phyloP scores from a whole-genome alignment of 2,329 filamentous ascomycete genomes.

The Colletotrichum higginsianum region DNA sequence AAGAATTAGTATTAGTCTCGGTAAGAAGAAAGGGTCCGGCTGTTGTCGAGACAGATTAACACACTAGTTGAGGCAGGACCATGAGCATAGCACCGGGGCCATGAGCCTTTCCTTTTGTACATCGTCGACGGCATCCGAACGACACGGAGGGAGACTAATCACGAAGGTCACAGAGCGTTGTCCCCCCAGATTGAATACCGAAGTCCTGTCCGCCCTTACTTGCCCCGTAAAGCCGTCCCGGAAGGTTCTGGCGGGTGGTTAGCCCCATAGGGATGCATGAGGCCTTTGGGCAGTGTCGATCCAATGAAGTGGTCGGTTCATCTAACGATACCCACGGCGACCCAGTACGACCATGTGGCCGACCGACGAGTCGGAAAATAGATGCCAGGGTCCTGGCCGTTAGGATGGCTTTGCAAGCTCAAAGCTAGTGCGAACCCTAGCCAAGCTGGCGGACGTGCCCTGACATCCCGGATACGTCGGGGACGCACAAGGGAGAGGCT shows the following conservation, averaged over 20 bases:
- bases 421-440: slow-evolving; percentile 38
- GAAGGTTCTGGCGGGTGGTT: neutral
- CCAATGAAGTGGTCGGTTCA: slow-evolving; percentile 25
- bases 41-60: slow-evolving; percentile 10
- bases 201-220: neutral
- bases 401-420: slow-evolving; percentile 39
- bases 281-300: slow-evolving; percentile 14
- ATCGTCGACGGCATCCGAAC: slow-evolving; percentile 34
- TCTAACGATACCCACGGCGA: slow-evolving; percentile 9
- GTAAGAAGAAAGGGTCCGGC: slow-evolving; percentile 1
- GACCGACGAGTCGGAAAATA: slow-evolving; percentile 39
- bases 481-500: slow-evolving; percentile 2
- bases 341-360: slow-evolving; percentile 26
- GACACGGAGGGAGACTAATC: slow-evolving; percentile 4
- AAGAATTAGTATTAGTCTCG: neutral
- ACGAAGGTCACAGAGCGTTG: slow-evolving; percentile 7
- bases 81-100: slow-evolving; percentile 14
- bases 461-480: slow-evolving; percentile 22
- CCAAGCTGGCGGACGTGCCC: slow-evolving; percentile 31
- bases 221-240: slow-evolving; percentile 5
- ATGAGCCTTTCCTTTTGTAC: slow-evolving; percentile 37
- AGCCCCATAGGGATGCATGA: slow-evolving; percentile 43
- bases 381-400: slow-evolving; percentile 21
- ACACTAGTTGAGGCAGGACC: slow-evolving; percentile 7
- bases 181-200: slow-evolving; percentile 11